Percentiles rank a stretch among this genome's conserved stretches.
phyloP scores from a whole-genome alignment of 441 rosid species.

The Metrosideros polymorpha region DNA sequence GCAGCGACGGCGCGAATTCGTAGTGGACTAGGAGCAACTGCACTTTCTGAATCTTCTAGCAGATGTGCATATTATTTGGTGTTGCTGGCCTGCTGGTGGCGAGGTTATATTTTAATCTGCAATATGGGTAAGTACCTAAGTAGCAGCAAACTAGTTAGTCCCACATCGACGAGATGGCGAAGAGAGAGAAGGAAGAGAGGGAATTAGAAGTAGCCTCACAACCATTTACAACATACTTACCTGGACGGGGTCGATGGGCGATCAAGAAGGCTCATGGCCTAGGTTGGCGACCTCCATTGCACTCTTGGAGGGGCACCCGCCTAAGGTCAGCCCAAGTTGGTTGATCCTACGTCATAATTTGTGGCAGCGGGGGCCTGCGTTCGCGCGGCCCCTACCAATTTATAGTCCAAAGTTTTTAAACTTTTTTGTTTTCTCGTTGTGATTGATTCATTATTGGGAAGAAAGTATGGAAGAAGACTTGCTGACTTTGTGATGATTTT shows the following conservation, averaged over 20 bases:
- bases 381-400: constrained; percentile 9
- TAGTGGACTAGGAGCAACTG: neutral
- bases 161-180: neutral
- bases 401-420: too few relatives aligned
- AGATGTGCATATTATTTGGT: neutral
- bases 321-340: neutral
- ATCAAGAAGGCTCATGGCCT: neutral
- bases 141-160: neutral
- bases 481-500: too few relatives aligned
- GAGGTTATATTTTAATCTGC: neutral
- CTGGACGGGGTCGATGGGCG: neutral
- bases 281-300: neutral
- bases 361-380: neutral
- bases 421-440: too few relatives aligned
- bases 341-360: neutral
- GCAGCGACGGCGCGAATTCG: neutral
- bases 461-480: too few relatives aligned
- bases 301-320: neutral
- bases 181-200: neutral
- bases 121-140: neutral
- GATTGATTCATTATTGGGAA: too few relatives aligned
- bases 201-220: neutral
- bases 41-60: neutral
- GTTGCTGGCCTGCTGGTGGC: neutral
- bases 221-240: neutral